Conservation (phyloP, 2,329 filamentous ascomycete species). For the Ceratocystiopsis brevicomis region DNA sequence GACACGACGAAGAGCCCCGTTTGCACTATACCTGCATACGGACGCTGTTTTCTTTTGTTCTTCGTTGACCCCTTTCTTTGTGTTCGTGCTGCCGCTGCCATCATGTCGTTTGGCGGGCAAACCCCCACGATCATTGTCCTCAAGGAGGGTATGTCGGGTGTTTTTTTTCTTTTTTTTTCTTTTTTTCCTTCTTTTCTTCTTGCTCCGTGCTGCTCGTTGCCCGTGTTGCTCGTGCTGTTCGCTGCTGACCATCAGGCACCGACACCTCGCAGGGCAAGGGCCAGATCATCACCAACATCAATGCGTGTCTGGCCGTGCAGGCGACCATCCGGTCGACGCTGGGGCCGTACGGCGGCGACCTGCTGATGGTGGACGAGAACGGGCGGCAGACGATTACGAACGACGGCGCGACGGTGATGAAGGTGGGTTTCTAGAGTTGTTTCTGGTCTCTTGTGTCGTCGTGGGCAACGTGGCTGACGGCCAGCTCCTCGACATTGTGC, state of each 20-base stretch:
- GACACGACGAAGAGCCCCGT: too few species aligned
- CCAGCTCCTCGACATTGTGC: constrained; percentile 79
- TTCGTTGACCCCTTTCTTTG: too few species aligned
- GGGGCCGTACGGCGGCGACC: constrained; percentile 88
- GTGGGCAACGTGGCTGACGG: too few species aligned
- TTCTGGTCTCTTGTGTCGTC: too few species aligned
- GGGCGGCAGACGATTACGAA: constrained; percentile 96
- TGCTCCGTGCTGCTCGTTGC: too few species aligned
- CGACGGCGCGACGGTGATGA: constrained; percentile 98
- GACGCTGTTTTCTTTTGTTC: background rate
- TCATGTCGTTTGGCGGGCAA: constrained; percentile 92
- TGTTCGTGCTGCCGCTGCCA: constrained; percentile 13
- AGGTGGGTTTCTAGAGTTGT: too few species aligned
- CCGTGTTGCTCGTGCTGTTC: too few species aligned
- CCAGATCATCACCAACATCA: constrained; percentile 95
- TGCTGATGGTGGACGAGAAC: constrained; percentile 90
- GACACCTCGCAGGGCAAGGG: constrained; percentile 94
- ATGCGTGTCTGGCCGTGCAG: constrained; percentile 91
- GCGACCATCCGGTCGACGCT: constrained; percentile 89
- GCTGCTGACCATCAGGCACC: constrained; percentile 52
- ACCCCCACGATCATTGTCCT: constrained; percentile 96
- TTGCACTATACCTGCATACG: too few species aligned
- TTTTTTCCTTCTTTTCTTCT: constrained; percentile 5
- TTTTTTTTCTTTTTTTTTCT: constrained; percentile 9
- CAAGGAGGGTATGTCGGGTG: constrained; percentile 87